Evolutionary conservation across 164 flowering plant species (phyloP).

Genomic region (Annona cherimola): DNA sequence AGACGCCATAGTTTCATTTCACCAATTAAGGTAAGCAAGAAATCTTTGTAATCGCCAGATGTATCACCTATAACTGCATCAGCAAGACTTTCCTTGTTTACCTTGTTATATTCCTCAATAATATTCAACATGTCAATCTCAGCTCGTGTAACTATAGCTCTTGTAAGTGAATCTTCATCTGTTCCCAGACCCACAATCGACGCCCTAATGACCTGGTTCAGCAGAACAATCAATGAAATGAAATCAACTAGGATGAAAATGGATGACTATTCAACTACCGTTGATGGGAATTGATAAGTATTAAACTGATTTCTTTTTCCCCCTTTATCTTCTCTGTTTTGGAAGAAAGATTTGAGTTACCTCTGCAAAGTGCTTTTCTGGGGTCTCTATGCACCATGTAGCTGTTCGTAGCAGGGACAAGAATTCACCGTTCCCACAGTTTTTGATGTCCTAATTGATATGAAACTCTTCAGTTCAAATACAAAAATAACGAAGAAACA

Average conservation of each 20-base stretch:
- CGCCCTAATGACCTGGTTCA: conserved; percentile 45
- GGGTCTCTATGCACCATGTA: conserved; percentile 54
- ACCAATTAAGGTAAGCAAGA: conserved; percentile 76
- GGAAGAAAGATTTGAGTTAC: conserved; percentile 17
- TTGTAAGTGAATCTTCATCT: conserved; percentile 64
- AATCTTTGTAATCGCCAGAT: conserved; percentile 66
- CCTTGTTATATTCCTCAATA: conserved; percentile 38
- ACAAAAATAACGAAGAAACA: not conserved
- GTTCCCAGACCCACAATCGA: conserved; percentile 65
- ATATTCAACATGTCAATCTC: conserved; percentile 63
- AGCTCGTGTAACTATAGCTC: conserved; percentile 69
- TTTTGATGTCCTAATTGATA: conserved; percentile 44
- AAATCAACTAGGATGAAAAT: not conserved
- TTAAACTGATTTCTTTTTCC: not conserved
- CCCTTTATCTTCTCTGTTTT: no score
- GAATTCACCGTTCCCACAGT: conserved; percentile 37
- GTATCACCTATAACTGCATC: conserved; percentile 65
- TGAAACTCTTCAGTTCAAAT: not conserved
- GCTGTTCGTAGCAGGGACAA: conserved; percentile 37
- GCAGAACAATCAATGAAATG: not conserved
- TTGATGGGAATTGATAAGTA: not conserved
- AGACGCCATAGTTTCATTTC: conserved; percentile 1
- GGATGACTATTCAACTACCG: not conserved
- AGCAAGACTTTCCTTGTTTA: conserved; percentile 47
- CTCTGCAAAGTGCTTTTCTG: conserved; percentile 77